Conservation (phyloP, 345 rosid species). For the Murraya paniculata region DNA sequence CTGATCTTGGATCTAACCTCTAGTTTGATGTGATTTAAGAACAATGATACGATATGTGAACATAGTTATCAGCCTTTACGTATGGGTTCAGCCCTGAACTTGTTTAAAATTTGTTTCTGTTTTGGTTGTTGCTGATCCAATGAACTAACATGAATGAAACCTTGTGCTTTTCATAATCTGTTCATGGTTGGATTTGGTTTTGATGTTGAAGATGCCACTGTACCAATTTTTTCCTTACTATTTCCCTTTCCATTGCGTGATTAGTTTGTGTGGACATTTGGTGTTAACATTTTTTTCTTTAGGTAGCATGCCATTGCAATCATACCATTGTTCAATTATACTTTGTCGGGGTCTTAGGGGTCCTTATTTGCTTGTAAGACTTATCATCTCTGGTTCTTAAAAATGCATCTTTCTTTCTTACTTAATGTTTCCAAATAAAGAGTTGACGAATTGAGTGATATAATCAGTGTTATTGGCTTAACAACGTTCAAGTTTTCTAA, state of each 20-base stretch:
- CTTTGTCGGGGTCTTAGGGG: background rate
- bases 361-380: background rate
- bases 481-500: background rate
- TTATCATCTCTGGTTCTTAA: background rate
- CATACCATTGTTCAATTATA: background rate
- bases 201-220: background rate
- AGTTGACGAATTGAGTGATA: background rate
- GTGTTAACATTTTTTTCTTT: background rate
- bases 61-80: background rate
- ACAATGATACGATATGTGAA: background rate
- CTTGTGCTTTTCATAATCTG: background rate
- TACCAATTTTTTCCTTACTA: background rate
- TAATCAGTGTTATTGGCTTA: background rate
- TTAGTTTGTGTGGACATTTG: background rate
- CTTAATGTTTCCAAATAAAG: background rate
- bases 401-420: background rate
- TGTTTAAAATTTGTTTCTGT: background rate
- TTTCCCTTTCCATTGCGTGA: background rate
- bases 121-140: background rate
- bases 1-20: slow-evolving; percentile 3
- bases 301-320: background rate
- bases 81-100: background rate
- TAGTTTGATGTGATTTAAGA: background rate
- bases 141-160: background rate
- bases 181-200: background rate